phyloP scores from a whole-genome alignment of 805 yeast species.

The Candida argentea region DNA sequence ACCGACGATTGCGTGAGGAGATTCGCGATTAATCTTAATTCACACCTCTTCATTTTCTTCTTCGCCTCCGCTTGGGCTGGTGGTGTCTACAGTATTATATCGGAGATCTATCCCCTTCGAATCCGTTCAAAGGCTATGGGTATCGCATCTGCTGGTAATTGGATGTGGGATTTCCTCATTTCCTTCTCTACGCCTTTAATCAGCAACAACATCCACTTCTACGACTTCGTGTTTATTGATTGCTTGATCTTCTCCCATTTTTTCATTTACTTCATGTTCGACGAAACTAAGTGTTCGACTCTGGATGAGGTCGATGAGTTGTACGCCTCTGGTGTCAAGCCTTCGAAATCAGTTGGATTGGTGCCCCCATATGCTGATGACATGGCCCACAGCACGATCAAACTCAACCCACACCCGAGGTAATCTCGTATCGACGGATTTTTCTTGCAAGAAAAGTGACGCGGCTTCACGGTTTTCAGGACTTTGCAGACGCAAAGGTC shows the following conservation, averaged over 20 bases:
- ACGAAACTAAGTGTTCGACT: slow-evolving; percentile 72
- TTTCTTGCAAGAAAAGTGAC: no score
- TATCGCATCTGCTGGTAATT: slow-evolving; percentile 20
- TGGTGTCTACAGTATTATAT: slow-evolving; percentile 52
- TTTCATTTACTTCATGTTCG: slow-evolving; percentile 62
- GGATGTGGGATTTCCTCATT: slow-evolving; percentile 19
- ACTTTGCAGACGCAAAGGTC: no score
- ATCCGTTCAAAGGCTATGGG: slow-evolving; percentile 38
- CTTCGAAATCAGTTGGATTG: slow-evolving; percentile 38
- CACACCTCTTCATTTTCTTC: slow-evolving; percentile 54
- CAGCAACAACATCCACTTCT: slow-evolving; percentile 49
- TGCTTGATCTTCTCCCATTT: slow-evolving; percentile 51
- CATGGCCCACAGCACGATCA: slow-evolving; percentile 28
- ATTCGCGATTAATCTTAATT: slow-evolving; percentile 53
- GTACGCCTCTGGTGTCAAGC: slow-evolving; percentile 32
- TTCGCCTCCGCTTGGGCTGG: slow-evolving; percentile 78
- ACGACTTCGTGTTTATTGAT: slow-evolving; percentile 59
- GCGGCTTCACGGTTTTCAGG: no score
- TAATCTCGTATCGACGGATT: no score
- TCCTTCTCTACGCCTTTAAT: slow-evolving; percentile 61
- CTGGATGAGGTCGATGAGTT: slow-evolving; percentile 73
- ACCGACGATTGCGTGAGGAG: no score
- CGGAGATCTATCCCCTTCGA: slow-evolving; percentile 61
- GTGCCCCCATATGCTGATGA: slow-evolving; percentile 33
- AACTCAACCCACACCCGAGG: no score